Percentiles rank a stretch among this genome's conserved stretches.
phyloP scores from a whole-genome alignment of 805 yeast genomes.

The Candida alai region DNA sequence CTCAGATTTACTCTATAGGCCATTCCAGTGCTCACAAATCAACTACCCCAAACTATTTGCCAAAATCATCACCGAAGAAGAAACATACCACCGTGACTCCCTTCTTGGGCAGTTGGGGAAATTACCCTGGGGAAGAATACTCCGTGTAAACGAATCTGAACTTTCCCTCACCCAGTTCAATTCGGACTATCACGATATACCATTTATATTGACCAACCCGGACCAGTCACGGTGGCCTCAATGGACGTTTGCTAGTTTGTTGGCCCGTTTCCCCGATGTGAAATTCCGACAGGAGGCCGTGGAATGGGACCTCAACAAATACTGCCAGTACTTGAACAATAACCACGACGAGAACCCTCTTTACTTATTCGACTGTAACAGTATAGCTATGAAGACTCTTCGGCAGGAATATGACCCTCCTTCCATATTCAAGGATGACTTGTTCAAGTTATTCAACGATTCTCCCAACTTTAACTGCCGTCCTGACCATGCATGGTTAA shows the following conservation, averaged over 20 bases:
- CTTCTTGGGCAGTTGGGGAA: conserved; percentile 11
- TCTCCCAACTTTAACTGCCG: conserved; percentile 42
- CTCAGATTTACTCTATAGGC: conserved; percentile 77
- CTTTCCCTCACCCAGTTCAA: conserved; percentile 47
- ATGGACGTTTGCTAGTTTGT: conserved; percentile 55
- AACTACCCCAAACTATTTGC: conserved; percentile 51
- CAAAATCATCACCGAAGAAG: conserved; percentile 47
- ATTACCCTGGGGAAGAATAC: conserved; percentile 43
- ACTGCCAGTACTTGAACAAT: conserved; percentile 52
- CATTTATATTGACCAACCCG: conserved; percentile 54
- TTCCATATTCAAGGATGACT: conserved; percentile 51
- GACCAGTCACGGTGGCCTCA: conserved; percentile 52
- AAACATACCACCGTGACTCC: conserved; percentile 21
- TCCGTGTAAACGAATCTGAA: conserved; percentile 44
- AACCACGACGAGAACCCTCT: conserved; percentile 83
- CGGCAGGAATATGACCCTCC: conserved; percentile 55
- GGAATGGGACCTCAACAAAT: conserved; percentile 66
- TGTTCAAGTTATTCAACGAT: conserved; percentile 51
- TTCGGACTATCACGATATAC: conserved; percentile 44
- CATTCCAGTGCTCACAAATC: conserved; percentile 76
- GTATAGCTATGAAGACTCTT: conserved; percentile 59
- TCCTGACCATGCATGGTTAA: conserved; percentile 92
- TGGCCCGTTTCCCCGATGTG: conserved; percentile 52
- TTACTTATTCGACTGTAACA: conserved; percentile 79
- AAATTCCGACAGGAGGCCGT: conserved; percentile 82